These are phyloP conservation scores for Jamesozyma gamospora DNA, from an alignment of 805 yeast genomes.

Conservation along the genomic window DNA sequence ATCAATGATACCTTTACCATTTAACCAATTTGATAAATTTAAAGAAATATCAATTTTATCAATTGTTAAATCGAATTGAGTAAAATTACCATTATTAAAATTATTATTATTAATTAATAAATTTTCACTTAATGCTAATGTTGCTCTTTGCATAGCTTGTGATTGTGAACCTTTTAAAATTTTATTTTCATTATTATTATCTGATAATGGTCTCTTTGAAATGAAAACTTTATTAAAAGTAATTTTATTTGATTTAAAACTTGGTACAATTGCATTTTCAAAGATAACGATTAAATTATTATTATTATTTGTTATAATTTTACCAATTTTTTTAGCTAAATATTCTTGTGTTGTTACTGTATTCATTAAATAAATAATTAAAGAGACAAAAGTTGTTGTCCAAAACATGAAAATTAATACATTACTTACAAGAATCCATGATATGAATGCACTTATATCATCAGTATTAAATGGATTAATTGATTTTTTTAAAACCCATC, in stretches of 20 bases:
- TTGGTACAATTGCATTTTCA: slow-evolving; percentile 90
- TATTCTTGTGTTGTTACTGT: slow-evolving; percentile 52
- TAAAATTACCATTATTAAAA: slow-evolving; percentile 85
- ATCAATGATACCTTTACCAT: slow-evolving; percentile 79
- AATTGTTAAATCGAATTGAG: slow-evolving; percentile 87
- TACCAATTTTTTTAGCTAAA: slow-evolving; percentile 74
- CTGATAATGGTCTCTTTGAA: slow-evolving; percentile 58
- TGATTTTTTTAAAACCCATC: slow-evolving; percentile 69
- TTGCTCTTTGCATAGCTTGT: slow-evolving; percentile 54
- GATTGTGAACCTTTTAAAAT: slow-evolving; percentile 67
- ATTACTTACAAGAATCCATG: slow-evolving; percentile 89
- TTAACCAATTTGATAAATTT: slow-evolving; percentile 77
- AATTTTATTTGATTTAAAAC: slow-evolving; percentile 83
- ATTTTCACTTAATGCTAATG: slow-evolving; percentile 25
- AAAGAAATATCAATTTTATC: slow-evolving; percentile 75
- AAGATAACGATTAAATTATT: slow-evolving; percentile 76
- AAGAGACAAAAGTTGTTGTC: slow-evolving; percentile 85
- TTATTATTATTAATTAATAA: slow-evolving; percentile 29
- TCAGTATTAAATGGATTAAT: slow-evolving; percentile 85
- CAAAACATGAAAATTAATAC: slow-evolving; percentile 69
- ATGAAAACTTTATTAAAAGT: slow-evolving; percentile 78
- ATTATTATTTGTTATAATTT: slow-evolving; percentile 62
- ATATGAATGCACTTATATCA: slow-evolving; percentile 79
- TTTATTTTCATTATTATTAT: slow-evolving; percentile 24
- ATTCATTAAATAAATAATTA: slow-evolving; percentile 65